Evolutionary conservation across 106 monocot genomes (phyloP), one percentile per base, ranked within the genome.

Genomic region (Xerophyta viscosa): DNA sequence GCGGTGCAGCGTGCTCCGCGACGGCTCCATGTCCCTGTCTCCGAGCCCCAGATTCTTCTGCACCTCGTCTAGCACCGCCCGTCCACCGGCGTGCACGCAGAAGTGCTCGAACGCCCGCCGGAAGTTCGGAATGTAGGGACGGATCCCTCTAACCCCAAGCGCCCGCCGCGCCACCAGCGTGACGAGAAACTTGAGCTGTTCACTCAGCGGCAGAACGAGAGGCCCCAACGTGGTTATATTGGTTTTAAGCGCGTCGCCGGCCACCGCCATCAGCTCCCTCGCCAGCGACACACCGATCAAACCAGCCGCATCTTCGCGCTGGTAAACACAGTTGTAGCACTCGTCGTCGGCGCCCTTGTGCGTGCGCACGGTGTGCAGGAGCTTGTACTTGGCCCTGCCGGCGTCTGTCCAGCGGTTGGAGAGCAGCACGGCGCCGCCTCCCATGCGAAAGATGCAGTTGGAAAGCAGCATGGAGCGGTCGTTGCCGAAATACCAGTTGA

Each of bases 401-500:
- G 66, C 51, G 54, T 89, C 88, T 0, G 51, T 24, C 1, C 76
- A 2, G 14, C 57, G 50, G 71, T 89, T 89, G n/a, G 88, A 89
- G 3, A 89, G 73, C 55, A 89, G 64, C 20, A 77, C 67, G 6
- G 88, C 88, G 2, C 77, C 80, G 23, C 80, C 80, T 14, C 90
- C 90, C 80, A 84, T 84, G 7, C 90, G 73, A 67, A 90, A 90
- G 52, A 90, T 80, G 71, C 90, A 90, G 54, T 90, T 90, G 20
- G 84, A 66, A 0, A 90, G 74, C 17, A 90, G 77, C 90, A 90
- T 90, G 11, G 90, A 90, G 7, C 84, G 74, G 41, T 90, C 90
- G 67, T 90, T 90, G 23, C 90, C 90, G 50, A 90, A 90, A 68
- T 90, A 90, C 90, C 84, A 81, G 65, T 90, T 84, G 29, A 89